Conservation (phyloP, 495 filamentous ascomycete genomes). For the Penicillium pancosmium region DNA sequence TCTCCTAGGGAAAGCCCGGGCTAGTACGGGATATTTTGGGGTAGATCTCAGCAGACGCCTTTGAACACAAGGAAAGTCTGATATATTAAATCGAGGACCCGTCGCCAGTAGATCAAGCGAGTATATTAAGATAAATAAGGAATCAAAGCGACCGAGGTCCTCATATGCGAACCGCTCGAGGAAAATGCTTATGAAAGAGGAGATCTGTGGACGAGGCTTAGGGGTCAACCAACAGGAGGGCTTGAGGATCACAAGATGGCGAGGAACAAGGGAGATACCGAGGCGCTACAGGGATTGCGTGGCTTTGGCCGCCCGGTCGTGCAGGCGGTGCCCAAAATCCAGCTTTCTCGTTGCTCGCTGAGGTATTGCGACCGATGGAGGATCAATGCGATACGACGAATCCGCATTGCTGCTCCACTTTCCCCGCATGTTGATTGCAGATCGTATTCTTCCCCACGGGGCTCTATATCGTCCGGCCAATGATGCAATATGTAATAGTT, state of each 20-base stretch:
- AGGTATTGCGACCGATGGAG: slow-evolving; percentile 3
- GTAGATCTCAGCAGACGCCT: background rate
- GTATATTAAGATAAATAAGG: background rate
- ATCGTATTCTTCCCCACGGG: slow-evolving; percentile 4
- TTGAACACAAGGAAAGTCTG: background rate
- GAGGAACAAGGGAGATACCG: slow-evolving; percentile 4
- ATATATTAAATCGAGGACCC: background rate
- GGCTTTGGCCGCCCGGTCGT: background rate
- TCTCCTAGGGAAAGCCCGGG: too few species aligned
- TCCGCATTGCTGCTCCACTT: slow-evolving; percentile 2
- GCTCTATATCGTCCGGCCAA: slow-evolving; percentile 5
- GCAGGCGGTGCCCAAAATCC: slow-evolving; percentile 3
- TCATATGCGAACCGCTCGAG: background rate
- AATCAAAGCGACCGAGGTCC: background rate
- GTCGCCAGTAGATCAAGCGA: background rate
- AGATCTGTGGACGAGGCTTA: background rate
- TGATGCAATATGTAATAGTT: slow-evolving; percentile 2
- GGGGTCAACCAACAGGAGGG: background rate
- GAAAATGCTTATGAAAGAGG: slow-evolving; percentile 8
- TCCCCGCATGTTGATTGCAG: slow-evolving; percentile 7
- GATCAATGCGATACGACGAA: slow-evolving; percentile 2
- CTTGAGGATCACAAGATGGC: slow-evolving; percentile 1
- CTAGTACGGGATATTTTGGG: too few species aligned
- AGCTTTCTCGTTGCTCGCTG: background rate
- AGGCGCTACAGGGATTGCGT: slow-evolving; percentile 1